Base-by-base conservation (phyloP, 108 stramenopile genomes). In the Stephanodiscus triporus region DNA sequence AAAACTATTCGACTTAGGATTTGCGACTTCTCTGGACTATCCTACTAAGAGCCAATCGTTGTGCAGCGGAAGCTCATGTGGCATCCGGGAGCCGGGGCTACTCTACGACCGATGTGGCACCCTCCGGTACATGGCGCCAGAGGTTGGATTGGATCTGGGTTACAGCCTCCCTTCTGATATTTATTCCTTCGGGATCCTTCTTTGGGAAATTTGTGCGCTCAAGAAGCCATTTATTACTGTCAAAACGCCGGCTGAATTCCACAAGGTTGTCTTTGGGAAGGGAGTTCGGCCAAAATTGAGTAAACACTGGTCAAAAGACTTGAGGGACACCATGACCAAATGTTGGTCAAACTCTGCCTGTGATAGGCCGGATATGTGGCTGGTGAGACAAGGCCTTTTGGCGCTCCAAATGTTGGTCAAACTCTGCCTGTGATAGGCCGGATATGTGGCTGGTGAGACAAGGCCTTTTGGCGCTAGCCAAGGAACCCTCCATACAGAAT, bases 1-100 rank as follows among this genome's bases (percentile, higher is more conserved):
- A 14, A 75, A 77, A 68, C 49, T 89, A 23, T 89, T 89, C 57
- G 89, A 89, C 62, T 87, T 89, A 73, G 89, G 89, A 17, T 77
- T 89, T 59, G 85, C 89, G 48, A 63, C 54, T 19, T 34, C 37
- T 1, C 29, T 89, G 0, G 43, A 47, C 51, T 13, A 20, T 23
- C 49, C 16, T 49, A 10, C 42, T 0, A 45, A 22, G 30, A 6
- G 19, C 50, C 29, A 9, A 26, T 22, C 36, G 57, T 27, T 29
- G 32, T 23, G 43, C 43, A 49, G 6, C 30, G 27, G n/a, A 4
- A 50, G 24, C 19, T 17, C 19, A 22, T 9, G 48, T 22, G 29
- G 29, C 13, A 26, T 43, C n/a, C 53, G 16, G 19, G 47, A 47
- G 13, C 29, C 29, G 22, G n/a, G 40, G 9, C 51, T 72, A 6